phyloP scores from a whole-genome alignment of 345 rosid species.

The Syzygium oleosum region DNA sequence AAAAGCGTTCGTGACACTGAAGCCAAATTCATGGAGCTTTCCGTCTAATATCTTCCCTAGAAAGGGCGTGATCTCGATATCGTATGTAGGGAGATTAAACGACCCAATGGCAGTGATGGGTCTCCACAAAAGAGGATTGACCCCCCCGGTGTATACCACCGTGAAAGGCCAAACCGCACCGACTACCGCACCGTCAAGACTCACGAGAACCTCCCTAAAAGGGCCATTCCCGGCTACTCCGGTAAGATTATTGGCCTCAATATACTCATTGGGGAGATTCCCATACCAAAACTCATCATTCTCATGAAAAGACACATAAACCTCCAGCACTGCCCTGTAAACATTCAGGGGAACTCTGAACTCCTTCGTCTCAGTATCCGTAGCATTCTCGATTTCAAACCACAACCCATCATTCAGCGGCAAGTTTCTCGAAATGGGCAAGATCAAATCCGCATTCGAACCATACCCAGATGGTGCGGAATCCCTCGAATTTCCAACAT shows the following conservation, averaged over 20 bases:
- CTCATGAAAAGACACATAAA: constrained; percentile 90
- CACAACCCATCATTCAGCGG: constrained; percentile 76
- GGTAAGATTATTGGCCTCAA: constrained; percentile 51
- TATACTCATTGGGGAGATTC: constrained; percentile 60
- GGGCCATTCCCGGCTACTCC: constrained; percentile 66
- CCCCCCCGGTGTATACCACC: constrained; percentile 72
- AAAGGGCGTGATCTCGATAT: constrained; percentile 67
- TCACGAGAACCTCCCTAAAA: constrained; percentile 77
- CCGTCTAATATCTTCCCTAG: constrained; percentile 68
- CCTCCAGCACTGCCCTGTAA: constrained; percentile 81
- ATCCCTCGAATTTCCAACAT: neutral
- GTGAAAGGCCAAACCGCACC: constrained; percentile 89
- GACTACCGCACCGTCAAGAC: constrained; percentile 39
- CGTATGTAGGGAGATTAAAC: constrained; percentile 76
- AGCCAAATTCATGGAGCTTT: constrained; percentile 40
- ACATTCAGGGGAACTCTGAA: constrained; percentile 58
- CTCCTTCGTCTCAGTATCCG: constrained; percentile 33
- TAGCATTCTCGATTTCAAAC: constrained; percentile 58
- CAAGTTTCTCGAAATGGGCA: constrained; percentile 62
- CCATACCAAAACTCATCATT: constrained; percentile 85
- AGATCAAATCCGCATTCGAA: constrained; percentile 63
- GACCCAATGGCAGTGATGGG: constrained; percentile 77
- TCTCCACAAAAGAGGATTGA: constrained; percentile 77
- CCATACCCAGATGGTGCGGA: constrained; percentile 3
- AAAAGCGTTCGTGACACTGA: constrained; percentile 67